A percentile compares a stretch with the other conserved stretches of the same genome.
Evolutionary conservation across 1,284 basidiomycete genomes (phyloP).

Genomic region (Cutaneotrichosporon mucoides): DNA sequence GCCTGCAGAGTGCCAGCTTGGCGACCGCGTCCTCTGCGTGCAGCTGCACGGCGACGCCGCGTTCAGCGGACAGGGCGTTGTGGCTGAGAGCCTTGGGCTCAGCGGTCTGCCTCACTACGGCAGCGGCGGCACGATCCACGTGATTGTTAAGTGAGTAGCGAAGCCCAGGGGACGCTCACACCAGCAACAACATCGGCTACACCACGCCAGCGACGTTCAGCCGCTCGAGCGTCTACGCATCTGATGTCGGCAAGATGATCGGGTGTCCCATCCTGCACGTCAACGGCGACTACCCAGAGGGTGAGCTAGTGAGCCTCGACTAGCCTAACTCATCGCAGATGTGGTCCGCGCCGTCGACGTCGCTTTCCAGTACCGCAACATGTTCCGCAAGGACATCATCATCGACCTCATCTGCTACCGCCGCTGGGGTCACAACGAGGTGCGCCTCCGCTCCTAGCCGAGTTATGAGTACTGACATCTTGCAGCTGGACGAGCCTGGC

Average conservation of each 20-base stretch:
- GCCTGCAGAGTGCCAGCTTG: slow-evolving; percentile 66
- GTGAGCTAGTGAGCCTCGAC: slow-evolving; percentile 41
- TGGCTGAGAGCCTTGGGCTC: slow-evolving; percentile 80
- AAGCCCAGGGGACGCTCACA: not conserved
- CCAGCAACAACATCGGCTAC: slow-evolving; percentile 68
- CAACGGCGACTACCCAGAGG: slow-evolving; percentile 86
- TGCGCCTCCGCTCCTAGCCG: not conserved
- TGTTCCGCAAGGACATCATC: slow-evolving; percentile 82
- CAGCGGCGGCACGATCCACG: slow-evolving; percentile 78
- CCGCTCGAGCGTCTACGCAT: slow-evolving; percentile 79
- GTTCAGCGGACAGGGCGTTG: slow-evolving; percentile 80
- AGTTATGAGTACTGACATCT: not conserved
- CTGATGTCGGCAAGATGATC: slow-evolving; percentile 84
- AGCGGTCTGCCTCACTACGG: slow-evolving; percentile 84
- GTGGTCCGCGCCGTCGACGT: slow-evolving; percentile 71
- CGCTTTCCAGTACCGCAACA: slow-evolving; percentile 74
- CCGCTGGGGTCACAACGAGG: slow-evolving; percentile 76
- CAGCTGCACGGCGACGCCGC: slow-evolving; percentile 87
- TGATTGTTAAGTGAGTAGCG: slow-evolving; percentile 77
- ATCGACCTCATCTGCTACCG: slow-evolving; percentile 84
- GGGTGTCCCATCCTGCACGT: slow-evolving; percentile 85
- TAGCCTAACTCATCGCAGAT: slow-evolving; percentile 51
- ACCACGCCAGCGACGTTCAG: slow-evolving; percentile 78
- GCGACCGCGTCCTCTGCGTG: slow-evolving; percentile 79
- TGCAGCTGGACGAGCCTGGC: slow-evolving; percentile 70